phyloP scores from a whole-genome alignment of 2,329 filamentous ascomycete species.

The Colletotrichum spaethianum region DNA sequence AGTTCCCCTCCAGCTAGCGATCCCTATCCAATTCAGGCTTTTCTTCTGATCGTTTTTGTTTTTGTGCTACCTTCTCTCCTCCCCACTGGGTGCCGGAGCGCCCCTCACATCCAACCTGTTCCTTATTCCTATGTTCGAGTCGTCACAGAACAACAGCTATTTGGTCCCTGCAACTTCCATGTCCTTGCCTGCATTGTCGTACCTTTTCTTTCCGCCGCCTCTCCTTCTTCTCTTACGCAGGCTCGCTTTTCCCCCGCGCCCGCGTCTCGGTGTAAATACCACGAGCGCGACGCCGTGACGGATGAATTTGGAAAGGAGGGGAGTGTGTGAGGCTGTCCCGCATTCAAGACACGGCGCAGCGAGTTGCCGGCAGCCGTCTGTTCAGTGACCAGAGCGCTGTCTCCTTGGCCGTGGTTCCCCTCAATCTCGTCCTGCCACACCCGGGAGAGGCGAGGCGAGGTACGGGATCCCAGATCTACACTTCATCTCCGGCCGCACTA shows the following conservation, averaged over 20 bases:
- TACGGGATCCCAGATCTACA: neutral
- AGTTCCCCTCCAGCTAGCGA: slow-evolving; percentile 15
- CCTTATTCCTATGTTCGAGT: neutral
- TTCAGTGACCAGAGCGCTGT: neutral
- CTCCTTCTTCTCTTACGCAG: slow-evolving; percentile 24
- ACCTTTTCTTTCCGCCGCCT: neutral
- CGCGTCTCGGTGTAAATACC: neutral
- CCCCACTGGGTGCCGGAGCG: neutral
- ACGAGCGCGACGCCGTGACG: neutral
- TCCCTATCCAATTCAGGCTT: slow-evolving; percentile 24
- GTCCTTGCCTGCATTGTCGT: slow-evolving; percentile 16
- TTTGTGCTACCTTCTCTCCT: no score
- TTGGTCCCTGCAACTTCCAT: slow-evolving; percentile 11
- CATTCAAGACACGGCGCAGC: neutral
- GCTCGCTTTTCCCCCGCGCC: slow-evolving; percentile 1
- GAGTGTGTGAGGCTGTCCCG: neutral
- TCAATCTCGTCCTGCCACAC: neutral
- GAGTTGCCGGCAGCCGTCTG: slow-evolving; percentile 1
- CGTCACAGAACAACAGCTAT: neutral
- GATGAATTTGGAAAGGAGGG: slow-evolving; percentile 8
- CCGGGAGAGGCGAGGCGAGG: neutral
- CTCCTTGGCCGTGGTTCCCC: neutral
- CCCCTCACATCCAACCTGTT: neutral
- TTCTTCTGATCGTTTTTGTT: slow-evolving; percentile 7
- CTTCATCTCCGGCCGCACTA: neutral